Base-by-base conservation (phyloP, 2,329 filamentous ascomycete species). In the Hymenoscyphus albidus region DNA sequence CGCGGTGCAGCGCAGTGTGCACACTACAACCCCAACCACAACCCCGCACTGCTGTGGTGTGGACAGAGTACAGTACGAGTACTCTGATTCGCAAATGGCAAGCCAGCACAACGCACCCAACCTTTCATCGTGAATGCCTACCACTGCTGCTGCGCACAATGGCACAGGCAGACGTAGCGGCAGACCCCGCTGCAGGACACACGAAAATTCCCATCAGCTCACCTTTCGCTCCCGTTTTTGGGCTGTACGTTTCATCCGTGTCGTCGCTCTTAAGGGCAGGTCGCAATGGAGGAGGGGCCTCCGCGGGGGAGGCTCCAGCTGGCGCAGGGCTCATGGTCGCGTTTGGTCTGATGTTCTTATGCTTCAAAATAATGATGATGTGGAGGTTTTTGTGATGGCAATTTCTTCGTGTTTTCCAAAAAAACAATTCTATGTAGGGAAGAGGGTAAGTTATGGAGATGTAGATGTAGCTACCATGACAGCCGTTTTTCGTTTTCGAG, bases 151-250 rank as follows among this genome's bases (percentile, higher is more conserved):
- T 51, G 2, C 12, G 14, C 12, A 2, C 27, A 27, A 27, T 27
- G 27, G 27, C 27, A 27, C 27, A 27, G 27, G 27, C 27, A 27
- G 27, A 27, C 1, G 27, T 27, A 22, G 3, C 9, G 18, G 18
- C 44, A 22, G 7, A 51, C n/a, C 18, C 4, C 18, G 18, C 18
- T 16, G n/a, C 35, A 35, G 44, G 44, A 27, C 9, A 27, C 18
- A 18, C n/a, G 44, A 12, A 7, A 35, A 42, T 27, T 22, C 9
- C 38, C 42, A 9, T 40, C 35, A 35, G 35, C 39, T 32, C 66
- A 74, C 73, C 67, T 71, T 74, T 74, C 35, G 73, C 70, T 14
- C 68, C 70, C 59, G 64, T 69, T 60, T 65, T 70, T 9, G 69
- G 71, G 57, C 71, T 73, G 55, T 55, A 27, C 16, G 62, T 38